Evolutionary conservation across 495 filamentous ascomycete genomes (phyloP).

Genomic region (Annulohypoxylon bovei): DNA sequence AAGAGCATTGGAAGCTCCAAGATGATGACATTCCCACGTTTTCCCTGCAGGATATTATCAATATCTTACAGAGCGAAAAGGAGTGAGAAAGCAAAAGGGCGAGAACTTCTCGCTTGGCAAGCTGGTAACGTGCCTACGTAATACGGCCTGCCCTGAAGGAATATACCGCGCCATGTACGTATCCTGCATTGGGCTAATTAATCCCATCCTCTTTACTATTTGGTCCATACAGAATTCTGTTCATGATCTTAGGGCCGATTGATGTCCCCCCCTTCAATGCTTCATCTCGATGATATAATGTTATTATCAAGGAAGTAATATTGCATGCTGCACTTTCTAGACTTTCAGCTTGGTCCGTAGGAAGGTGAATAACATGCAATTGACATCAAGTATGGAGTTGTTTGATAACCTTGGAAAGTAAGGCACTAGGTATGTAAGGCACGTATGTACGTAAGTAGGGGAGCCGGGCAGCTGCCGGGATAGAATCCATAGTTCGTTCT

Average conservation of each 20-base stretch:
- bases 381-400: background rate
- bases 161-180: conserved; percentile 15
- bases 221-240: background rate
- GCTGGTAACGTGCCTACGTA: conserved; percentile 23
- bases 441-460: too few species aligned
- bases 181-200: conserved; percentile 31
- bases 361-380: background rate
- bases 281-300: conserved; percentile 21
- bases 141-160: conserved; percentile 38
- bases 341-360: conserved; percentile 6
- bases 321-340: background rate
- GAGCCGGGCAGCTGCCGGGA: background rate
- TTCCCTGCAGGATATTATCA: conserved; percentile 5
- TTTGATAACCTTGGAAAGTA: background rate
- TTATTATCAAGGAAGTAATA: background rate
- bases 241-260: conserved; percentile 39
- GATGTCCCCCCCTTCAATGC: conserved; percentile 1
- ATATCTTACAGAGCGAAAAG: conserved; percentile 13
- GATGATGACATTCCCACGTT: conserved; percentile 1
- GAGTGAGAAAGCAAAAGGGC: background rate
- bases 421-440: background rate
- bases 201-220: conserved; percentile 24
- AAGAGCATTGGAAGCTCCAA: conserved; percentile 7
- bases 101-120: conserved; percentile 12
- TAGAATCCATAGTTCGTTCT: conserved; percentile 5